Percentiles rank a stretch among this genome's conserved stretches.
Conservation (phyloP, 768 basidiomycete genomes). For the Leccinum fibrillosum region DNA sequence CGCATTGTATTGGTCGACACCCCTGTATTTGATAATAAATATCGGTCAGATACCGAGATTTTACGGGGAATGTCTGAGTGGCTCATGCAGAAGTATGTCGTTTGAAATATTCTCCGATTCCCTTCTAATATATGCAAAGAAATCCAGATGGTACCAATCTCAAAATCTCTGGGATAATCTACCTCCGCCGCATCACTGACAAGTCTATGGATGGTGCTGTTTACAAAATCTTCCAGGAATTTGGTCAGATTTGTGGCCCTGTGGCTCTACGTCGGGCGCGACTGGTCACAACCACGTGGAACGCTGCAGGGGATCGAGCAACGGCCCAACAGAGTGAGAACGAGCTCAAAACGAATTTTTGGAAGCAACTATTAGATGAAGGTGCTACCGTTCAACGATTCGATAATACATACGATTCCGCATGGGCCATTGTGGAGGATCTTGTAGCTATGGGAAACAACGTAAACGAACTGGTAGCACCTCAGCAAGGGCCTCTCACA, state of each 20-base stretch:
- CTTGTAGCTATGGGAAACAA: background rate
- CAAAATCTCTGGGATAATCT: constrained; percentile 32
- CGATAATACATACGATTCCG: background rate
- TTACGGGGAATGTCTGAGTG: background rate
- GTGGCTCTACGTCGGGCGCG: constrained; percentile 27
- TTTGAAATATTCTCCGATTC: background rate
- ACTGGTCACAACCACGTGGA: constrained; percentile 40
- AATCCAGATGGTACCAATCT: background rate
- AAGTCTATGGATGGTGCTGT: constrained; percentile 31
- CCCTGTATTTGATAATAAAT: background rate
- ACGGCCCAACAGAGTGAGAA: constrained; percentile 16
- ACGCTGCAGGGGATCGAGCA: constrained; percentile 13
- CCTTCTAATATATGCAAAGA: background rate
- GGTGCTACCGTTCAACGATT: constrained; percentile 5
- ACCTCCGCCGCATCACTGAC: constrained; percentile 35
- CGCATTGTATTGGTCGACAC: background rate
- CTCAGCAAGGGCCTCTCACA: too few species aligned
- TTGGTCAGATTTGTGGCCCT: constrained; percentile 35
- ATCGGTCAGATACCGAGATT: background rate
- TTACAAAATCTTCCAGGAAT: constrained; percentile 30
- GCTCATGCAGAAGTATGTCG: constrained; percentile 14
- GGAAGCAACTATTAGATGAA: background rate
- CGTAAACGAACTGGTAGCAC: too few species aligned
- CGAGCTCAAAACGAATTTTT: constrained; percentile 28
- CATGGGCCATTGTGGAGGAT: background rate